phyloP scores from a whole-genome alignment of 192 early-diverging fungal genomes.

The Blastocladiella britannica region DNA sequence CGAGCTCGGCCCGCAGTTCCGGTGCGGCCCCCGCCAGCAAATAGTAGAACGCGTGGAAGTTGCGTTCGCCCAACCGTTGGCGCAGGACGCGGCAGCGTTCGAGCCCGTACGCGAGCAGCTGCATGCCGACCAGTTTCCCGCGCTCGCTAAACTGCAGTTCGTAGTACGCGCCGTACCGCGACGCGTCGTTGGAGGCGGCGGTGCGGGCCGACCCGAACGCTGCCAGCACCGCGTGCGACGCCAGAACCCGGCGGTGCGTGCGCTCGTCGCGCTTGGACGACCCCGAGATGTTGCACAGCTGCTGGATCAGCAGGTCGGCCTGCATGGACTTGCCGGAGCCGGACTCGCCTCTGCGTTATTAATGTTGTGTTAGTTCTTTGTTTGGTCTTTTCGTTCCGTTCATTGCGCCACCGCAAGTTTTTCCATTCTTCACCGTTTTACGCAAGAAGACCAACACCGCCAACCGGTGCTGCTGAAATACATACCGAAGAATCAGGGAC shows the following conservation, averaged over 20 bases:
- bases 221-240: slow-evolving; percentile 52
- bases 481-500: slow-evolving; percentile 68
- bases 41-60: slow-evolving; percentile 64
- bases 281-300: slow-evolving; percentile 5
- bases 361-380: background rate
- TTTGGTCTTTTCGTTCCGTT: background rate
- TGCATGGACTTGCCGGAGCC: background rate
- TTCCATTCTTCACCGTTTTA: no score
- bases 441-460: no score
- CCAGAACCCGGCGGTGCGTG: slow-evolving; percentile 42
- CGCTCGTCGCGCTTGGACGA: slow-evolving; percentile 38
- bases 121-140: slow-evolving; percentile 62
- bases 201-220: slow-evolving; percentile 80
- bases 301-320: background rate
- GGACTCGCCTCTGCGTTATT: background rate
- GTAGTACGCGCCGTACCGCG: slow-evolving; percentile 63
- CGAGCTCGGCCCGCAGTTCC: slow-evolving; percentile 43
- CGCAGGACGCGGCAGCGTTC: slow-evolving; percentile 38
- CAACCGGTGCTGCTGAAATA: no score
- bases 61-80: slow-evolving; percentile 34
- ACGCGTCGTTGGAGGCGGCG: slow-evolving; percentile 49
- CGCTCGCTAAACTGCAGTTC: slow-evolving; percentile 78
- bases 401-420: no score
- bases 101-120: slow-evolving; percentile 44
- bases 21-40: slow-evolving; percentile 56